Evolutionary conservation across 352 stramenopile species (phyloP).

Genomic region (Pythium brassicae): DNA sequence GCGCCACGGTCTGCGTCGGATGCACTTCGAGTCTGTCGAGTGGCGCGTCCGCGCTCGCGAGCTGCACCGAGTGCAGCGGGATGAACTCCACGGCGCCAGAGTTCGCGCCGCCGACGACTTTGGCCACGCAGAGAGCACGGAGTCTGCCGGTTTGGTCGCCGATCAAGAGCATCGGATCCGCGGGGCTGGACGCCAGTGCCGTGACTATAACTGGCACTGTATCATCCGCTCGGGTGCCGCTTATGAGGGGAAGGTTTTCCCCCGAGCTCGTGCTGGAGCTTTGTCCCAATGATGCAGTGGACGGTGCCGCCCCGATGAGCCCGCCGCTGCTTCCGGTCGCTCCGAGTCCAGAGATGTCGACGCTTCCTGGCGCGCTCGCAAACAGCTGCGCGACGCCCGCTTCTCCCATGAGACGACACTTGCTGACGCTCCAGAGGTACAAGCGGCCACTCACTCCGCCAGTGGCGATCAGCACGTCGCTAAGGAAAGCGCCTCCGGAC

Average conservation of each 20-base stretch:
- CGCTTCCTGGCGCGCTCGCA: slow-evolving; percentile 7
- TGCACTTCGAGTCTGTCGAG: slow-evolving; percentile 64
- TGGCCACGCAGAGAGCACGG: slow-evolving; percentile 49
- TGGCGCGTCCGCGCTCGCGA: slow-evolving; percentile 21
- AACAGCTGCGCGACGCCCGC: slow-evolving; percentile 40
- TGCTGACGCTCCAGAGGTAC: slow-evolving; percentile 47
- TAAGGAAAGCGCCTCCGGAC: slow-evolving; percentile 35
- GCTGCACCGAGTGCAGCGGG: slow-evolving; percentile 56
- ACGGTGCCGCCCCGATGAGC: not conserved
- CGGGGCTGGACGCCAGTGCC: slow-evolving; percentile 32
- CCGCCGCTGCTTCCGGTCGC: not conserved
- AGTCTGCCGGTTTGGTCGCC: slow-evolving; percentile 57
- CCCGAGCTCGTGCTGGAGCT: slow-evolving; percentile 1
- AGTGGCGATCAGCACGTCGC: slow-evolving; percentile 44
- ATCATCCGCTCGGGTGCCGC: not conserved
- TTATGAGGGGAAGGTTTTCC: not conserved
- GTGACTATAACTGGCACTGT: slow-evolving; percentile 31
- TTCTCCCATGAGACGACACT: slow-evolving; percentile 36
- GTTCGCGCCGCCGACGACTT: slow-evolving; percentile 33
- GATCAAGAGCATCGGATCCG: slow-evolving; percentile 56
- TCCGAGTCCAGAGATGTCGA: not conserved
- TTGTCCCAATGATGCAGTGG: not conserved
- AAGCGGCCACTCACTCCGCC: slow-evolving; percentile 43
- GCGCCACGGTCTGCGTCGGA: slow-evolving; percentile 41
- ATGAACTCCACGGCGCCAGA: slow-evolving; percentile 44